Evolutionary conservation across 306 rosid species (phyloP).

Genomic region (Urtica urens): DNA sequence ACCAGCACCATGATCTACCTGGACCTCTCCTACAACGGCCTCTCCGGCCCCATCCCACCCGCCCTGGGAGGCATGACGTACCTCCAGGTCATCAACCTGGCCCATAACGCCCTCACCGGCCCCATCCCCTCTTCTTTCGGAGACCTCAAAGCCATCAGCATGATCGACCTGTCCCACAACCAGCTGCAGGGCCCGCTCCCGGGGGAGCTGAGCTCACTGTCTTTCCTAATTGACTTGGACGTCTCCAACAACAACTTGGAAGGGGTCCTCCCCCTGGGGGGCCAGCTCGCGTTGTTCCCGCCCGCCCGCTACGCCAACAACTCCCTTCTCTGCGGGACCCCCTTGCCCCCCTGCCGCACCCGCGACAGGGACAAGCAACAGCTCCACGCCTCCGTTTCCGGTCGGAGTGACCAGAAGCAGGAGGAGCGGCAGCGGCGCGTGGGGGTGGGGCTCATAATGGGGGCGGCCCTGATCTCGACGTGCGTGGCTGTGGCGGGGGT

Average conservation of each 20-base stretch:
- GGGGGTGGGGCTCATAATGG: constrained; percentile 27
- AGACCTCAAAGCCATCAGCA: constrained; percentile 40
- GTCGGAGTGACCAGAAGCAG: constrained; percentile 14
- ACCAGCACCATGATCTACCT: constrained; percentile 63
- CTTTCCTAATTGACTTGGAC: constrained; percentile 71
- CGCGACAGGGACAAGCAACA: too few species aligned
- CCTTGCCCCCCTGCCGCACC: constrained; percentile 32
- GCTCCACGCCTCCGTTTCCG: constrained; percentile 15
- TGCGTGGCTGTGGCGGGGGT: constrained; percentile 27
- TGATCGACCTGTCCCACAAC: constrained; percentile 68
- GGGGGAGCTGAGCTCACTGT: constrained; percentile 41
- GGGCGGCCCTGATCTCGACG: constrained; percentile 30
- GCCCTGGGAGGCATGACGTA: constrained; percentile 37
- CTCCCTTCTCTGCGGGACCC: constrained; percentile 61
- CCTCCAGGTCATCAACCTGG: constrained; percentile 57
- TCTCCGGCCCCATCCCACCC: constrained; percentile 47
- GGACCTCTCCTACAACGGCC: constrained; percentile 56
- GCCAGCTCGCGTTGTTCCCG: constrained; percentile 66
- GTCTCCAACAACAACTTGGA: constrained; percentile 62
- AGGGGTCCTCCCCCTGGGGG: constrained; percentile 57
- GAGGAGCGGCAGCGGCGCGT: constrained; percentile 38
- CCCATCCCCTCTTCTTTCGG: constrained; percentile 57
- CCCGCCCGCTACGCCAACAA: constrained; percentile 59
- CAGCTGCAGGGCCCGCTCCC: constrained; percentile 47
- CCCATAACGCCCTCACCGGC: constrained; percentile 53